A percentile compares a stretch with the other conserved stretches of the same genome.
These are phyloP conservation scores for Tricholoma furcatifolium DNA, from an alignment of 768 basidiomycete genomes.

Conservation along the genomic window DNA sequence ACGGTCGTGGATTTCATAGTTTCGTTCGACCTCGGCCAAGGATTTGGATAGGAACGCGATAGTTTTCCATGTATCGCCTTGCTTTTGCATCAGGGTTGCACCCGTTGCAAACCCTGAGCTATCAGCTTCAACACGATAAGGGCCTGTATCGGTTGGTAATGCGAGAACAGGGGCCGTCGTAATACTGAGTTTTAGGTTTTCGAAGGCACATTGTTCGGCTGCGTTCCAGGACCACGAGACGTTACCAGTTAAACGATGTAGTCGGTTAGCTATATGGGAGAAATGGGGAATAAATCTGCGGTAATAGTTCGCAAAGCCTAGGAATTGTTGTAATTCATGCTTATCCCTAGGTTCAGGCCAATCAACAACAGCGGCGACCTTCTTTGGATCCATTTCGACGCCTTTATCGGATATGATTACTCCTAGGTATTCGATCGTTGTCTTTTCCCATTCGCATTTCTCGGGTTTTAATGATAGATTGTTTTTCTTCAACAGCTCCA, in stretches of 20 bases:
- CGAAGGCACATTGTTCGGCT: no score
- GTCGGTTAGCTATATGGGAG: no score
- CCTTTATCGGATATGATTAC: conserved; percentile 20
- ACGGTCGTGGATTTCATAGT: conserved; percentile 42
- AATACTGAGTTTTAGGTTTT: no score
- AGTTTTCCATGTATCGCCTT: conserved; percentile 21
- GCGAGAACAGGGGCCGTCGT: no score
- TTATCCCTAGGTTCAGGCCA: not conserved
- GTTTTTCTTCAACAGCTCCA: conserved; percentile 21
- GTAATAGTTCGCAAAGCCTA: conserved; percentile 6
- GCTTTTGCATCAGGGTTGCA: not conserved
- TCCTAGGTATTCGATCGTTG: conserved; percentile 24
- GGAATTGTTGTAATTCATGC: not conserved
- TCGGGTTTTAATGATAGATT: conserved; percentile 28
- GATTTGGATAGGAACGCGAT: conserved; percentile 26
- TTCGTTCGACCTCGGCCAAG: conserved; percentile 28
- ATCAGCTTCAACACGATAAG: no score
- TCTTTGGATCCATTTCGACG: conserved; percentile 30
- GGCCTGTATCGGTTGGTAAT: no score
- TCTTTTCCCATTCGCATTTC: conserved; percentile 29
- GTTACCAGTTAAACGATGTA: no score
- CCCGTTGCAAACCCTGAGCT: no score
- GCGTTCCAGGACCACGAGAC: no score
- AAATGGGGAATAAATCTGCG: not conserved
- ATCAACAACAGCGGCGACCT: conserved; percentile 24